phyloP scores from a whole-genome alignment of 1,139 yeast species.

The Kodamaea alishanica region DNA sequence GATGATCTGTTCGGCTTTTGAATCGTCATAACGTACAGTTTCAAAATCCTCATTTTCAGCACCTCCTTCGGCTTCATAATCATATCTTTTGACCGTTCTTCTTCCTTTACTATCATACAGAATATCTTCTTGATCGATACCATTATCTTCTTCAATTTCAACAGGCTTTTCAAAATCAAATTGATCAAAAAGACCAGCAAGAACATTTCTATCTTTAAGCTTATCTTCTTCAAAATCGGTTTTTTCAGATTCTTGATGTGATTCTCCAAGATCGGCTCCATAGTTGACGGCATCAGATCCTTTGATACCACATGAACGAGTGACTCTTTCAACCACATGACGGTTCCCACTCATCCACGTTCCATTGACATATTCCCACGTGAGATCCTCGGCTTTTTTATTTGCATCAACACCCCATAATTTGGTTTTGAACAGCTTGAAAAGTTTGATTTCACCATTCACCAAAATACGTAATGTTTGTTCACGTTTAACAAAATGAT shows the following conservation, averaged over 20 bases:
- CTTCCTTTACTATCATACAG: conserved; percentile 50
- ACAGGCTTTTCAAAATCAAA: conserved; percentile 64
- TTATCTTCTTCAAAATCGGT: conserved; percentile 23
- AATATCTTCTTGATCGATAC: conserved; percentile 39
- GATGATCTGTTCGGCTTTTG: conserved; percentile 19
- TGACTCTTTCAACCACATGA: conserved; percentile 64
- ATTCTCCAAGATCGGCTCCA: conserved; percentile 23
- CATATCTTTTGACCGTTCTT: conserved; percentile 30
- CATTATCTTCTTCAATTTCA: conserved; percentile 44
- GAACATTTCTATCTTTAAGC: conserved; percentile 39
- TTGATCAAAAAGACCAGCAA: conserved; percentile 49
- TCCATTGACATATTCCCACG: conserved; percentile 57
- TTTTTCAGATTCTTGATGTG: conserved; percentile 5
- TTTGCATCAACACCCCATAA: conserved; percentile 87
- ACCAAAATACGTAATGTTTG: conserved; percentile 65
- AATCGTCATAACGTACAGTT: conserved; percentile 16
- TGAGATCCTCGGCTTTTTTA: conserved; percentile 57
- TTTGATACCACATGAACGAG: conserved; percentile 13
- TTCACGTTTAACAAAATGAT: conserved; percentile 39
- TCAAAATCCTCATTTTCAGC: conserved; percentile 19
- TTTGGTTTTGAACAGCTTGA: conserved; percentile 65
- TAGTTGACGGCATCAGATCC: conserved; percentile 15
- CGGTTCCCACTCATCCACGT: conserved; percentile 83
- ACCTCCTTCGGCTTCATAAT: conserved; percentile 37
- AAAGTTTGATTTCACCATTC: conserved; percentile 55